phyloP scores from a whole-genome alignment of 805 yeast genomes.

The Wickerhamomyces hampshirensis region DNA sequence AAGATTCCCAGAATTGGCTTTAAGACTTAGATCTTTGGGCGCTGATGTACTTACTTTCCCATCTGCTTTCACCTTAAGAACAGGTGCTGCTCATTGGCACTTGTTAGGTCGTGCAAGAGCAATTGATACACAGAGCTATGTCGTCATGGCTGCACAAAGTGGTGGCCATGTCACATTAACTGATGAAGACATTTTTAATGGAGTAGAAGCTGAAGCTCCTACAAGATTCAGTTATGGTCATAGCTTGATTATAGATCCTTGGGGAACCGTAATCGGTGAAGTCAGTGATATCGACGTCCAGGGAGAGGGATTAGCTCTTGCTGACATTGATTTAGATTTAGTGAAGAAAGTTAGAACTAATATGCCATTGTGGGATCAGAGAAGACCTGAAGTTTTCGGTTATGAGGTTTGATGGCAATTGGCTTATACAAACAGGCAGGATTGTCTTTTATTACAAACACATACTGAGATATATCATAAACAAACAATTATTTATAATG shows the following conservation, averaged over 20 bases:
- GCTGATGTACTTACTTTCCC: slow-evolving; percentile 81
- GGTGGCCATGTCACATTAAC: slow-evolving; percentile 51
- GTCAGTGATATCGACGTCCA: slow-evolving; percentile 39
- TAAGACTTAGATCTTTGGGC: slow-evolving; percentile 58
- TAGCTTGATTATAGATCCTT: slow-evolving; percentile 82
- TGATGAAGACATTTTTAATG: slow-evolving; percentile 28
- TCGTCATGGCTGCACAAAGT: slow-evolving; percentile 83
- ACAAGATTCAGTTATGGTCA: slow-evolving; percentile 79
- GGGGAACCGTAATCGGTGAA: slow-evolving; percentile 75
- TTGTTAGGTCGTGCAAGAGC: slow-evolving; percentile 79
- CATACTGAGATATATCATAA: no score
- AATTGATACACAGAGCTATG: slow-evolving; percentile 81
- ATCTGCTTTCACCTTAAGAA: slow-evolving; percentile 86
- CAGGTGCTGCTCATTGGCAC: slow-evolving; percentile 92
- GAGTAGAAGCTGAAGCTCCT: slow-evolving; percentile 19
- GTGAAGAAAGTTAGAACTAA: slow-evolving; percentile 50
- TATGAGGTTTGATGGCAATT: slow-evolving; percentile 18
- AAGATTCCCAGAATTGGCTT: slow-evolving; percentile 78
- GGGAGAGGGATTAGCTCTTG: slow-evolving; percentile 45
- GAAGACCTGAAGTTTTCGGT: slow-evolving; percentile 55
- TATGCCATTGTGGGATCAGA: slow-evolving; percentile 77
- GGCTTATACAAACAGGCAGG: no score
- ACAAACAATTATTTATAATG: no score
- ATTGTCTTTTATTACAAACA: no score
- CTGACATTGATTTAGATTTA: slow-evolving; percentile 57